These are phyloP conservation scores for Porodaedalea pini DNA, from an alignment of 1,284 basidiomycete genomes.

Conservation along the genomic window DNA sequence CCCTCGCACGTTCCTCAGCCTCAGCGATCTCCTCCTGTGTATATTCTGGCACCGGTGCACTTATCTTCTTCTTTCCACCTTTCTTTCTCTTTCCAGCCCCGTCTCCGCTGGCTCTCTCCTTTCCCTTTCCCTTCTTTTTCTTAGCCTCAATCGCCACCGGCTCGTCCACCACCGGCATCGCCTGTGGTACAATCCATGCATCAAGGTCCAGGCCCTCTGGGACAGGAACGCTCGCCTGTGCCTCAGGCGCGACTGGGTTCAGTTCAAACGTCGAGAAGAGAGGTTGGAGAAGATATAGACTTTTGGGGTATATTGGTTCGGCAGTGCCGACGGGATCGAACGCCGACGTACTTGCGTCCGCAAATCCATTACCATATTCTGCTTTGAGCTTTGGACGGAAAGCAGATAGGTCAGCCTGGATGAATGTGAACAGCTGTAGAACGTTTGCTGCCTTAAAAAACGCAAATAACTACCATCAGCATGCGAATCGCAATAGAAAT, in stretches of 20 bases:
- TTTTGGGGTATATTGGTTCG: conserved; percentile 76
- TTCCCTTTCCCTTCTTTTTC: conserved; percentile 42
- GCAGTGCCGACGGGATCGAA: conserved; percentile 34
- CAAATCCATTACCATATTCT: conserved; percentile 35
- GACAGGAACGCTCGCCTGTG: conserved; percentile 76
- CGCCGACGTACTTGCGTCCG: conserved; percentile 34
- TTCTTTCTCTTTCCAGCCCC: conserved; percentile 38
- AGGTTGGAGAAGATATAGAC: conserved; percentile 82
- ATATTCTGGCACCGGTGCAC: background rate
- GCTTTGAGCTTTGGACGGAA: conserved; percentile 46
- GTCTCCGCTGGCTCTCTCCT: conserved; percentile 35
- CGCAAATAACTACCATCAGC: background rate
- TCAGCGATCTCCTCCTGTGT: conserved; percentile 14
- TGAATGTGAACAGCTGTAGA: conserved; percentile 75
- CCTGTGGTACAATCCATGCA: conserved; percentile 73
- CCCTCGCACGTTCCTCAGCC: conserved; percentile 16
- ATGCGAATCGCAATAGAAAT: background rate
- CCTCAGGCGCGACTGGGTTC: conserved; percentile 77
- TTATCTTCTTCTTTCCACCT: conserved; percentile 30
- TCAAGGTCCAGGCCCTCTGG: conserved; percentile 88
- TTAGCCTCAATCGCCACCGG: conserved; percentile 29
- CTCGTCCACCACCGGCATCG: conserved; percentile 37
- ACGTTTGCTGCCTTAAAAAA: conserved; percentile 69
- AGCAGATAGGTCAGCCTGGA: conserved; percentile 72
- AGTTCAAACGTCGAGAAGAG: conserved; percentile 81